phyloP scores from a whole-genome alignment of 2,329 filamentous ascomycete species.

The Apiospora rasikravindrae region DNA sequence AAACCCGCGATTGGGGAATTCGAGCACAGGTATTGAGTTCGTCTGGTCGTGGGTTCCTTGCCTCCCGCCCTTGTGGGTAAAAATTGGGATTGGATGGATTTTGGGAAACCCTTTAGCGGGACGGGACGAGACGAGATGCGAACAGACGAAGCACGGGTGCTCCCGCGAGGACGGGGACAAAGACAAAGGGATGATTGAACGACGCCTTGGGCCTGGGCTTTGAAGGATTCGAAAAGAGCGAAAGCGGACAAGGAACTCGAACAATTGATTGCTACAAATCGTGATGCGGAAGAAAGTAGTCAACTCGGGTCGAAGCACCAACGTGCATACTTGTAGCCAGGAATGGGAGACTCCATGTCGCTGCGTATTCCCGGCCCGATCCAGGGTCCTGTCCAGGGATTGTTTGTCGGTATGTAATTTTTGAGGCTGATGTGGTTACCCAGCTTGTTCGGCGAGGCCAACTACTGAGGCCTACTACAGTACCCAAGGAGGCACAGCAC shows the following conservation, averaged over 20 bases:
- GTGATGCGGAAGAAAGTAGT: not conserved
- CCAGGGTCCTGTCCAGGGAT: not conserved
- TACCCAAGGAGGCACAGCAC: not conserved
- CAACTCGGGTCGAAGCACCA: not conserved
- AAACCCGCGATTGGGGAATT: not conserved
- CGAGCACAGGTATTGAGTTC: not conserved
- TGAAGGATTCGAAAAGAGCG: not conserved
- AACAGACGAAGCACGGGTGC: not conserved
- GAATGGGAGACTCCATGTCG: not conserved
- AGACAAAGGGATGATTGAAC: not conserved
- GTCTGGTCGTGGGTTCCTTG: not conserved
- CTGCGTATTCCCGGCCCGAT: not conserved
- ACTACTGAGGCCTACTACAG: not conserved
- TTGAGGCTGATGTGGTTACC: conserved; percentile 6
- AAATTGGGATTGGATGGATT: not conserved
- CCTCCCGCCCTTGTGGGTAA: conserved; percentile 10
- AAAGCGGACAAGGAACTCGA: not conserved
- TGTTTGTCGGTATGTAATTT: not conserved
- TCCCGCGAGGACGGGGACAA: not conserved
- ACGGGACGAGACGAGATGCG: not conserved
- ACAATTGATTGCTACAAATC: not conserved
- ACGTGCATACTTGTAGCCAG: not conserved
- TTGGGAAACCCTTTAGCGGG: not conserved
- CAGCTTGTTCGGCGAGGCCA: not conserved
- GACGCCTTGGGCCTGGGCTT: not conserved